A percentile compares a stretch with the other conserved stretches of the same genome.
Conservation (phyloP, 768 basidiomycete species). For the Tricholoma sp. region DNA sequence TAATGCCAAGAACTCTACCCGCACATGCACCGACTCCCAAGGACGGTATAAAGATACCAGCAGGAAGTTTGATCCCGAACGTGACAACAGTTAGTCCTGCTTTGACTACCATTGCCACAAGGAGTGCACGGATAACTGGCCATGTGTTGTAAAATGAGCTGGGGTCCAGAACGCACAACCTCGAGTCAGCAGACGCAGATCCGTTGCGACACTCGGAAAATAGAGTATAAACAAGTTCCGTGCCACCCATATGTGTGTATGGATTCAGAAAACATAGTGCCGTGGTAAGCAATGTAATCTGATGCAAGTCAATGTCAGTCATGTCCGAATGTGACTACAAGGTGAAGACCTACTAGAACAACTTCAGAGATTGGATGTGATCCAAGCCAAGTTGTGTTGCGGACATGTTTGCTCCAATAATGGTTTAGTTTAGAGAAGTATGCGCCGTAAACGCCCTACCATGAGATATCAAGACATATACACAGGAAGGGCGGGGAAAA, state of each 20-base stretch:
- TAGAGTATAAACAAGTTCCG: constrained; percentile 89
- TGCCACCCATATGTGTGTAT: constrained; percentile 90
- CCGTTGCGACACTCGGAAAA: constrained; percentile 79
- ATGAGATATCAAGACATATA: constrained; percentile 5
- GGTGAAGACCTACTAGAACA: constrained; percentile 49
- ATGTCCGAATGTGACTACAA: not conserved
- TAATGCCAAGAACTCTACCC: constrained; percentile 81
- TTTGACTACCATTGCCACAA: constrained; percentile 79
- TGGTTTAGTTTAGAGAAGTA: constrained; percentile 90
- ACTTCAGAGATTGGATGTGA: constrained; percentile 82
- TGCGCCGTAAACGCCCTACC: constrained; percentile 88
- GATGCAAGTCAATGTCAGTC: constrained; percentile 5
- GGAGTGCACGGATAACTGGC: constrained; percentile 60
- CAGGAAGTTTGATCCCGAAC: constrained; percentile 88
- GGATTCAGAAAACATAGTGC: constrained; percentile 81
- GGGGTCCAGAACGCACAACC: constrained; percentile 69
- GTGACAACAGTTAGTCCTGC: constrained; percentile 79
- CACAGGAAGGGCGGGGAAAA: not conserved
- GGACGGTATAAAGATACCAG: constrained; percentile 96
- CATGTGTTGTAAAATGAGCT: constrained; percentile 49
- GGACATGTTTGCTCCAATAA: constrained; percentile 79
- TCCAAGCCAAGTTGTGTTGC: constrained; percentile 78
- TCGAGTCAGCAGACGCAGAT: constrained; percentile 49
- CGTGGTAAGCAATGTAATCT: constrained; percentile 80
- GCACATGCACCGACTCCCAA: constrained; percentile 93